Conservation (phyloP, 1,284 basidiomycete genomes). For the Puccinia sorghi region DNA sequence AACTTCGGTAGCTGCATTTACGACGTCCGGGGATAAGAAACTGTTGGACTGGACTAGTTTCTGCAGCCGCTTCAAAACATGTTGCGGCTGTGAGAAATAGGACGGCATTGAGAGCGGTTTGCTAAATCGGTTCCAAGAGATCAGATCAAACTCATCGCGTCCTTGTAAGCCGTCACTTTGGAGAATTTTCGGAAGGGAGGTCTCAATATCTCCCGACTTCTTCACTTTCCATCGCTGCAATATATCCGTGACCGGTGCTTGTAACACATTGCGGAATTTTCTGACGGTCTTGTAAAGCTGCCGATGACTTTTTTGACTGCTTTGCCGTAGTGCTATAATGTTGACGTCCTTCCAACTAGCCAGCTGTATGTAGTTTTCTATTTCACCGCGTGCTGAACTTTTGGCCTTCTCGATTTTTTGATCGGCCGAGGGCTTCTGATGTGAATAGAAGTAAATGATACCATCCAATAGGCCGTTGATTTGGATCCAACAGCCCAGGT, state of each 20-base stretch:
- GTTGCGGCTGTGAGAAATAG: conserved; percentile 34
- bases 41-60: conserved; percentile 57
- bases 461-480: conserved; percentile 69
- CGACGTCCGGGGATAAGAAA: conserved; percentile 16
- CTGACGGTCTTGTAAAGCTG: conserved; percentile 88
- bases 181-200: conserved; percentile 12
- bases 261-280: conserved; percentile 85
- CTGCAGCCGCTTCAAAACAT: conserved; percentile 54
- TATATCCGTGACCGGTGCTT: conserved; percentile 66
- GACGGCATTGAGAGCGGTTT: conserved; percentile 9
- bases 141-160: conserved; percentile 49
- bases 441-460: conserved; percentile 68
- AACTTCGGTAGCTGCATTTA: conserved; percentile 57
- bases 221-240: conserved; percentile 55
- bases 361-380: conserved; percentile 83
- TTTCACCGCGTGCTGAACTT: conserved; percentile 71
- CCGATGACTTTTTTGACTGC: conserved; percentile 84
- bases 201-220: conserved; percentile 49
- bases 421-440: conserved; percentile 66
- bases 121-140: conserved; percentile 4
- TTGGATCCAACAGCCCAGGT: conserved; percentile 56
- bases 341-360: conserved; percentile 99
- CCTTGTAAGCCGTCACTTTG: neutral
- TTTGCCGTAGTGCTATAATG: conserved; percentile 87
- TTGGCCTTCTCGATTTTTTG: conserved; percentile 66